Conservation (phyloP, 1,284 basidiomycete genomes). For the Flammula alnicola region DNA sequence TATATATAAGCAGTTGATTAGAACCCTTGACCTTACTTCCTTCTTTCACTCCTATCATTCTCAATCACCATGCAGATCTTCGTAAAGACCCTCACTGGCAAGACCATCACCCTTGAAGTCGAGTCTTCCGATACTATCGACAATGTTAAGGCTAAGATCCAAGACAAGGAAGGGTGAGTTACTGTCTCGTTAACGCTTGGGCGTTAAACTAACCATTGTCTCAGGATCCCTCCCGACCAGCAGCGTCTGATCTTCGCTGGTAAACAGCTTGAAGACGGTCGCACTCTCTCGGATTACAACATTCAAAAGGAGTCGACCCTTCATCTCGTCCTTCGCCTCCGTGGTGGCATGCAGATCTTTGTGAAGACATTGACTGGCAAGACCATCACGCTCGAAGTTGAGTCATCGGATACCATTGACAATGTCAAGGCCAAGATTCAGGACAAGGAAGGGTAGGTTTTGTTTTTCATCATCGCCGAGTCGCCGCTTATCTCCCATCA, state of each 20-base stretch:
- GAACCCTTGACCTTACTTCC: constrained; percentile 16
- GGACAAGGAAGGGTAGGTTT: constrained; percentile 81
- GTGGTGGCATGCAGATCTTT: constrained; percentile 78
- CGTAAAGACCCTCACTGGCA: constrained; percentile 87
- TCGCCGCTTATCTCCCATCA: too few relatives aligned
- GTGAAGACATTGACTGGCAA: constrained; percentile 88
- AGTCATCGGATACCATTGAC: constrained; percentile 45
- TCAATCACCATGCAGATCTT: constrained; percentile 76
- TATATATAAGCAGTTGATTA: constrained; percentile 30
- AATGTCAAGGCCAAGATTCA: constrained; percentile 69
- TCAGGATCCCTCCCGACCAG: constrained; percentile 48
- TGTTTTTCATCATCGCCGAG: too few relatives aligned
- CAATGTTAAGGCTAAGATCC: constrained; percentile 84
- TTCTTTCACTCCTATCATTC: constrained; percentile 18
- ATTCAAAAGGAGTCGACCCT: constrained; percentile 67
- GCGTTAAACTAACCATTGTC: constrained; percentile 10
- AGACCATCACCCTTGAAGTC: constrained; percentile 90
- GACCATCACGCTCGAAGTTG: constrained; percentile 90
- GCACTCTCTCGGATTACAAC: constrained; percentile 75
- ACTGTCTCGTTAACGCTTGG: background rate
- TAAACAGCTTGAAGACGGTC: constrained; percentile 77
- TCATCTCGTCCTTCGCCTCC: constrained; percentile 42
- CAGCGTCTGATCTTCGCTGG: constrained; percentile 80
- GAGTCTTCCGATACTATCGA: constrained; percentile 88
- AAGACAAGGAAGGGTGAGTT: constrained; percentile 76